These are phyloP conservation scores for Xylaria cubensis DNA, from an alignment of 495 filamentous ascomycete species.

Conservation along the genomic window DNA sequence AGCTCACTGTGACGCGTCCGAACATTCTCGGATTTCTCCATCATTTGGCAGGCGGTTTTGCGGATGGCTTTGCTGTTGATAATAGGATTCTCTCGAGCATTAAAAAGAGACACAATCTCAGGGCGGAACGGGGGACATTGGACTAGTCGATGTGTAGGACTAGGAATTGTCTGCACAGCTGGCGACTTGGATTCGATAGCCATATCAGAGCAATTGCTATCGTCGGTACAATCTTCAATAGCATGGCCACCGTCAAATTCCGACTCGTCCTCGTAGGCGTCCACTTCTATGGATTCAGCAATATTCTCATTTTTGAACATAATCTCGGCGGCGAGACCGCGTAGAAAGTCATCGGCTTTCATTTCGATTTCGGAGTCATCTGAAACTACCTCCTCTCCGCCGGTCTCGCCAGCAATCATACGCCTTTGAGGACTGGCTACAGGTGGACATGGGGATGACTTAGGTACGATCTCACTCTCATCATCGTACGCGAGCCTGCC, in stretches of 20 bases:
- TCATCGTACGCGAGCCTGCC: constrained; percentile 39
- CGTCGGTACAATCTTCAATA: background rate
- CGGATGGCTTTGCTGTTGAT: constrained; percentile 12
- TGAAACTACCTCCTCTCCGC: background rate
- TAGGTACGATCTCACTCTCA: constrained; percentile 9
- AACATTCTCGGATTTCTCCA: constrained; percentile 8
- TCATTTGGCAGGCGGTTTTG: constrained; percentile 24
- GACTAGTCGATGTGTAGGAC: constrained; percentile 6
- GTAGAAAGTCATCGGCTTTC: constrained; percentile 7
- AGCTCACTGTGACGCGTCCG: background rate
- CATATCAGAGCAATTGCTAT: background rate
- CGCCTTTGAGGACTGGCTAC: background rate
- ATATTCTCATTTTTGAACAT: background rate
- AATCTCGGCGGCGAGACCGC: constrained; percentile 15
- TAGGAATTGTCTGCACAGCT: background rate
- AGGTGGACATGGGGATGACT: background rate
- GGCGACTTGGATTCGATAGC: background rate
- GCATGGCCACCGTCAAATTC: background rate
- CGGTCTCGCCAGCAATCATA: background rate
- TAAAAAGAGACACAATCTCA: constrained; percentile 21
- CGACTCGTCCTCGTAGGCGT: background rate
- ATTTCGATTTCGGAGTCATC: background rate
- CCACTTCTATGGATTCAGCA: background rate
- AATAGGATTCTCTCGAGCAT: constrained; percentile 8
- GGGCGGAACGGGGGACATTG: constrained; percentile 18